Evolutionary conservation across 2,329 filamentous ascomycete species (phyloP), one percentile per base, ranked within the genome.

Genomic region (Calonectria pauciramosa): DNA sequence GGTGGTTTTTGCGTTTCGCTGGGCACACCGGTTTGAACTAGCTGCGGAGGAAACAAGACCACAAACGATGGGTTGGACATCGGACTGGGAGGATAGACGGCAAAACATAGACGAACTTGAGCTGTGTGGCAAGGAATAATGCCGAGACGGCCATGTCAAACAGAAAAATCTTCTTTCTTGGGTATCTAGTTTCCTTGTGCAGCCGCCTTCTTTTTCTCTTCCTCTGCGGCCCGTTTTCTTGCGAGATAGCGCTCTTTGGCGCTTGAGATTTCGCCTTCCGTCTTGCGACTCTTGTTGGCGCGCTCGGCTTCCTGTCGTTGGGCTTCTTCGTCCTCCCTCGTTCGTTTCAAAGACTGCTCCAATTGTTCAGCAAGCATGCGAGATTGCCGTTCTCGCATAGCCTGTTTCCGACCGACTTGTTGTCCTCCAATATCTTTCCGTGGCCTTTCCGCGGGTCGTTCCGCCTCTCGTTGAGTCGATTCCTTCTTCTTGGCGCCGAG

Each of bases 221-320:
- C 93, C 75, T 94, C 94, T 1, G 93, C 93, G 72, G 94, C 94
- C 80, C 88, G 89, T 86, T 96, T 96, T 82, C 95, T 89, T 70
- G 94, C 93, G 70, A 97, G 87, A 84, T 96, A 97, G 78, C 95
- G 89, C 85, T 96, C 95, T 84, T 92, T 94, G 1, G 95, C 95
- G 81, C 93, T 94, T 80, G 91, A 93, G 75, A 96, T 94, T 66
- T 96, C 94, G 23, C 88, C 87, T 64, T 93, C 91, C 1, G 94
- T 96, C 90, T 97, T 97, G 80, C 91, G 90, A 79, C 93, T 94
- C 90, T 96, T 97, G 44, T 91, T 87, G 20, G 91, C 90, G 72
- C 92, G 89, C 84, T 95, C 93, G 26, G 93, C 81, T 75, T 91
- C 89, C 77, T 87, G 86, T 78, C 91, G 90, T 80, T 94, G 92